phyloP scores from a whole-genome alignment of 768 basidiomycete genomes.

The Boletales sp. region DNA sequence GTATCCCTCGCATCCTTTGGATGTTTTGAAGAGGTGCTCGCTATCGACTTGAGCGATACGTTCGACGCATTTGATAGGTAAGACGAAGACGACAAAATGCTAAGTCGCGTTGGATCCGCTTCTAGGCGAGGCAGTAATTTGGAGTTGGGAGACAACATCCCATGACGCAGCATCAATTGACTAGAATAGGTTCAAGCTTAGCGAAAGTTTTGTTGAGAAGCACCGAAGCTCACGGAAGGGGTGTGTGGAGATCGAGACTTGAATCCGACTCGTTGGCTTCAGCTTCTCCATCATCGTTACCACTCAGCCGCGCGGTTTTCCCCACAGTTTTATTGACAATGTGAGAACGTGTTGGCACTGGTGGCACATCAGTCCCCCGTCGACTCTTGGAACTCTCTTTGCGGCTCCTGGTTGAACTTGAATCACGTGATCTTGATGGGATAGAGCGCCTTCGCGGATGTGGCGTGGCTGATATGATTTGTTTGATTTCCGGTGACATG shows the following conservation, averaged over 20 bases:
- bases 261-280: conserved; percentile 53
- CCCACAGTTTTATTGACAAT: neutral
- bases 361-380: conserved; percentile 7
- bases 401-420: conserved; percentile 15
- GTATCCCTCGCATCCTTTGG: conserved; percentile 58
- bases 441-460: conserved; percentile 30
- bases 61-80: conserved; percentile 25
- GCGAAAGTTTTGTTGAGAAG: conserved; percentile 3
- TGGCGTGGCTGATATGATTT: conserved; percentile 39
- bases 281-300: conserved; percentile 17
- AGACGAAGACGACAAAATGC: conserved; percentile 27
- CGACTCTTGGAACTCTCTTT: conserved; percentile 12
- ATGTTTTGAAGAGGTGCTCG: conserved; percentile 25
- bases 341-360: conserved; percentile 8
- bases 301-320: neutral
- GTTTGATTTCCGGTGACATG: conserved; percentile 36
- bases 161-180: conserved; percentile 63
- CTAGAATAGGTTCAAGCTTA: conserved; percentile 29
- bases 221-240: conserved; percentile 54
- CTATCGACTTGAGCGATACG: conserved; percentile 21
- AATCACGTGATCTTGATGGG: conserved; percentile 21
- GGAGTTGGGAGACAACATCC: conserved; percentile 62
- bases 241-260: conserved; percentile 65
- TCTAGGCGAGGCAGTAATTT: conserved; percentile 46
- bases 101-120: conserved; percentile 18